Percentiles rank a stretch among this genome's conserved stretches.
These are phyloP conservation scores for Stipa capillata DNA, from an alignment of 176 grass and related monocot species.

Conservation along the genomic window DNA sequence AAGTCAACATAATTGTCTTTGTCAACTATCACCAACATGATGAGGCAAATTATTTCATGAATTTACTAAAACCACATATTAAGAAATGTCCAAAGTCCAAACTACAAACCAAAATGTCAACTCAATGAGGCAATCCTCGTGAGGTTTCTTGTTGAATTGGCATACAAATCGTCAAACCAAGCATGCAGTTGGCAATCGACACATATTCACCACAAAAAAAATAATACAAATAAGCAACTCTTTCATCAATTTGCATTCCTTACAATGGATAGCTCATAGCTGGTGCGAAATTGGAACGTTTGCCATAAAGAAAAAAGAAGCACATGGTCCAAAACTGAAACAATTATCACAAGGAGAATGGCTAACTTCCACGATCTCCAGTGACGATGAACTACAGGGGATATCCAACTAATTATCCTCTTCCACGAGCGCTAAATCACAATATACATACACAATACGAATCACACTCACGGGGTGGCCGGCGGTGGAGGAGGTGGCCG, in stretches of 20 bases:
- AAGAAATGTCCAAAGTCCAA: neutral
- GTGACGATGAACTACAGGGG: neutral
- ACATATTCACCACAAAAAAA: conserved; percentile 17
- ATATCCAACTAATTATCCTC: neutral
- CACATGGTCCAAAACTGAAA: neutral
- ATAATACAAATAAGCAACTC: neutral
- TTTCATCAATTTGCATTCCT: conserved; percentile 14
- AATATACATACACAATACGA: no score
- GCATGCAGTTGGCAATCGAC: neutral
- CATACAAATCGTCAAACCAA: neutral
- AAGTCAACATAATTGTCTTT: neutral
- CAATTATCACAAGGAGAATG: neutral
- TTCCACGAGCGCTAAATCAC: neutral
- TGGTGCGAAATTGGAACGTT: conserved; percentile 28
- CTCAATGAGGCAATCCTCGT: conserved; percentile 11
- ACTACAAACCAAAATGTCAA: conserved; percentile 20
- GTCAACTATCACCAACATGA: neutral
- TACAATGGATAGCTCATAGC: conserved; percentile 21
- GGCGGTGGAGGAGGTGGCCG: no score
- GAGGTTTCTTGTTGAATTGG: conserved; percentile 19
- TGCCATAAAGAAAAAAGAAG: conserved; percentile 21
- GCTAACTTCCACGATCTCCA: neutral
- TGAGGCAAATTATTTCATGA: neutral
- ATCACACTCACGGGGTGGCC: no score
- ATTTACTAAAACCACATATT: neutral